phyloP scores from a whole-genome alignment of 2,329 filamentous ascomycete species.

The Ceratocystis papillata region DNA sequence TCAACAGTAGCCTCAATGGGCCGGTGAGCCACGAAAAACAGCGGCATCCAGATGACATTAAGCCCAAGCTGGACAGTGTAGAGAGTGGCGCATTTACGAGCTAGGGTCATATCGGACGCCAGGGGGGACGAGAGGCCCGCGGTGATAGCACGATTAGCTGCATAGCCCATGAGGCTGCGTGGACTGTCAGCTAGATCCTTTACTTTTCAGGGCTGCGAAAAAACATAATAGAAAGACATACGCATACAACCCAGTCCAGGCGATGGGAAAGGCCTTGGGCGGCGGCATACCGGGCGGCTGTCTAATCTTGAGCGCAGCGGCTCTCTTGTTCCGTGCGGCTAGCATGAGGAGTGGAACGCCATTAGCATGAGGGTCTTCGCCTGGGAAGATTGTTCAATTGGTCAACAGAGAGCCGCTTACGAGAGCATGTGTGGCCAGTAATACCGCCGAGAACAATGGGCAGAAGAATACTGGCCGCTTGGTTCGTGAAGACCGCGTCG shows the following conservation, averaged over 20 bases:
- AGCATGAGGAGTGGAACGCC: slow-evolving; percentile 30
- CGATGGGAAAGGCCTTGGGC: slow-evolving; percentile 51
- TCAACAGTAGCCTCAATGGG: slow-evolving; percentile 66
- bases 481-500: slow-evolving; percentile 56
- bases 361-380: slow-evolving; percentile 10
- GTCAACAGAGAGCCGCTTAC: slow-evolving; percentile 35
- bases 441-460: slow-evolving; percentile 62
- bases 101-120: slow-evolving; percentile 40
- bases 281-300: slow-evolving; percentile 56
- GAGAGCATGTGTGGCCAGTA: slow-evolving; percentile 58
- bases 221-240: slow-evolving; percentile 25
- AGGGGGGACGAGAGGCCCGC: slow-evolving; percentile 46
- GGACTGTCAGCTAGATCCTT: not conserved
- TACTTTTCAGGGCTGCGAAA: not conserved
- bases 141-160: slow-evolving; percentile 65
- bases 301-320: slow-evolving; percentile 38
- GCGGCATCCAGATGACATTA: slow-evolving; percentile 82
- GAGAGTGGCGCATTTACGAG: slow-evolving; percentile 61
- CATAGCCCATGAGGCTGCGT: slow-evolving; percentile 67
- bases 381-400: slow-evolving; percentile 17
- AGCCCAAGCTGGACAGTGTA: slow-evolving; percentile 79
- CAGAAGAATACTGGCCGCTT: slow-evolving; percentile 62
- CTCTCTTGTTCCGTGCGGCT: slow-evolving; percentile 51
- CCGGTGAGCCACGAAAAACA: slow-evolving; percentile 72
- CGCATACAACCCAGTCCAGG: slow-evolving; percentile 57